A percentile compares a stretch with the other conserved stretches of the same genome.
These are phyloP conservation scores for Nasturtium officinale DNA, from an alignment of 345 rosid species.

Conservation along the genomic window DNA sequence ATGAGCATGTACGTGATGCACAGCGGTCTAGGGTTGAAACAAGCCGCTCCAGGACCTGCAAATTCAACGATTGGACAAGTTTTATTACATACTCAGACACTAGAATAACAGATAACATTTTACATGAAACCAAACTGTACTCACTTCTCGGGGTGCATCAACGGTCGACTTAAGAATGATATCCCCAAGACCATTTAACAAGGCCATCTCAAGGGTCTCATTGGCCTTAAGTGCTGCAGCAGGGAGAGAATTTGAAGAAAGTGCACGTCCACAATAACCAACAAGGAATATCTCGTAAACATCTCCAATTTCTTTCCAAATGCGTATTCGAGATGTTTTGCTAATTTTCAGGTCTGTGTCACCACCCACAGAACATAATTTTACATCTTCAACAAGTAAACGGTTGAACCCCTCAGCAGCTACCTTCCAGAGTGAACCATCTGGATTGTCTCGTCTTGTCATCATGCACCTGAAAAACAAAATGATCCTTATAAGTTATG, in stretches of 20 bases:
- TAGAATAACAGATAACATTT: constrained; percentile 4
- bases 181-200: constrained; percentile 75
- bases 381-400: constrained; percentile 68
- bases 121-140: constrained; percentile 39
- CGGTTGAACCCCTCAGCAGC: constrained; percentile 92
- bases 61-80: constrained; percentile 21
- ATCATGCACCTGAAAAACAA: constrained; percentile 76
- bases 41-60: constrained; percentile 76
- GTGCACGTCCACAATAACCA: constrained; percentile 94
- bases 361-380: constrained; percentile 44
- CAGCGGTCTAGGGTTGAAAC: constrained; percentile 89
- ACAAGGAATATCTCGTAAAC: constrained; percentile 91
- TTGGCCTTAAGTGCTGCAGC: constrained; percentile 59
- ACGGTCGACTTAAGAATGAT: constrained; percentile 67
- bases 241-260: constrained; percentile 75
- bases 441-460: constrained; percentile 91
- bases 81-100: background rate
- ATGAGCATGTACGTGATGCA: constrained; percentile 93
- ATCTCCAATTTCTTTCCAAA: constrained; percentile 98
- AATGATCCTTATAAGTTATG: constrained; percentile 28
- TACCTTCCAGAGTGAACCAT: constrained; percentile 88
- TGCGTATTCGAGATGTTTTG: constrained; percentile 69
- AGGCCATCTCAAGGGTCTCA: constrained; percentile 84
- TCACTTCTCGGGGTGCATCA: constrained; percentile 86
- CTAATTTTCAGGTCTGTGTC: constrained; percentile 55